phyloP scores from a whole-genome alignment of 495 filamentous ascomycete species.

The Lophiostoma macrostomum region DNA sequence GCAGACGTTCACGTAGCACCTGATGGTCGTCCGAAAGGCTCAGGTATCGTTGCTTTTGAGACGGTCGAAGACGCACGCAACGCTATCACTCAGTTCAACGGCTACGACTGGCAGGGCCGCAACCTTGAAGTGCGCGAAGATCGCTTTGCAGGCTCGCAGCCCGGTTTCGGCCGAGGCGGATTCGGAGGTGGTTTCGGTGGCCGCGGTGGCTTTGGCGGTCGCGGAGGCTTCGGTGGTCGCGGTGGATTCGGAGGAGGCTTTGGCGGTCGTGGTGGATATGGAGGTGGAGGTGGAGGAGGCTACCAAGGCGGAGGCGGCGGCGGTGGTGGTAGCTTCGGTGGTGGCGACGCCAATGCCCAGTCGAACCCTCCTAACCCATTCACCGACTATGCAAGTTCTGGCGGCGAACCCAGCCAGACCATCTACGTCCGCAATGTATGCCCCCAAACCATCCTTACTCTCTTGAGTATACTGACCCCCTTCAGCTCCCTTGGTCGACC shows the following conservation, averaged over 20 bases:
- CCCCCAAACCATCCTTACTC: slow-evolving; percentile 28
- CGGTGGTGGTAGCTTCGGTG: slow-evolving; percentile 43
- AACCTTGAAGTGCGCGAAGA: slow-evolving; percentile 93
- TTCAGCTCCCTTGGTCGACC: slow-evolving; percentile 93
- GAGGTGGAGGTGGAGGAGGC: slow-evolving; percentile 47
- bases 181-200: slow-evolving; percentile 50
- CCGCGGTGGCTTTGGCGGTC: slow-evolving; percentile 50
- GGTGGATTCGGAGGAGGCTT: slow-evolving; percentile 45
- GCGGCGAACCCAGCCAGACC: slow-evolving; percentile 73
- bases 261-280: slow-evolving; percentile 48
- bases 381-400: slow-evolving; percentile 88
- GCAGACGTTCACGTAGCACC: slow-evolving; percentile 92
- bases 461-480: slow-evolving; percentile 21
- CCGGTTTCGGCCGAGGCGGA: slow-evolving; percentile 49
- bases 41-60: slow-evolving; percentile 96
- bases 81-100: slow-evolving; percentile 95
- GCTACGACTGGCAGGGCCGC: slow-evolving; percentile 97
- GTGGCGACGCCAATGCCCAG: slow-evolving; percentile 45
- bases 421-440: slow-evolving; percentile 98
- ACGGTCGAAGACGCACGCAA: slow-evolving; percentile 89
- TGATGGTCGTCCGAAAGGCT: slow-evolving; percentile 91
- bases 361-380: slow-evolving; percentile 80
- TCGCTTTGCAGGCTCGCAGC: slow-evolving; percentile 72
- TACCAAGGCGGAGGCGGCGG: slow-evolving; percentile 35
- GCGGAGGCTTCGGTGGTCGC: slow-evolving; percentile 52